These are phyloP conservation scores for Scutellaria barbata DNA, from an alignment of 257 asterid genomes.

Conservation along the genomic window DNA sequence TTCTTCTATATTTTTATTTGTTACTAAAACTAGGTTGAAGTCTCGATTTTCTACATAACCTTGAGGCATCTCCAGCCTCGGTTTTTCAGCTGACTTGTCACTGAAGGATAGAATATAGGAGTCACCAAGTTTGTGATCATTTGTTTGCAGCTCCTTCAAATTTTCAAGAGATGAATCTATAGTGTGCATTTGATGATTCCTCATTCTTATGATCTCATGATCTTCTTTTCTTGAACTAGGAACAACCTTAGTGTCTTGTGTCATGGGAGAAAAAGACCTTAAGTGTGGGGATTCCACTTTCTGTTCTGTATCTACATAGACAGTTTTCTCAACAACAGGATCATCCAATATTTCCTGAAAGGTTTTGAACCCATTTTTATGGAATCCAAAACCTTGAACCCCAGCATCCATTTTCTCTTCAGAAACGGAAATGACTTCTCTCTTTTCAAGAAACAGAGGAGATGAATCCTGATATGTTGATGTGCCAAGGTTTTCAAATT, in stretches of 20 bases:
- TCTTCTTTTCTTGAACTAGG: conserved; percentile 34
- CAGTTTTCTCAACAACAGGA: conserved; percentile 66
- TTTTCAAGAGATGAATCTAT: conserved; percentile 43
- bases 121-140: conserved; percentile 35
- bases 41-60: conserved; percentile 40
- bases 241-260: conserved; percentile 33
- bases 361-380: conserved; percentile 36
- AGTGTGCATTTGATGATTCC: conserved; percentile 33
- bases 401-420: conserved; percentile 27
- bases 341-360: conserved; percentile 56
- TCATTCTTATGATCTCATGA: conserved; percentile 30
- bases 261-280: conserved; percentile 38
- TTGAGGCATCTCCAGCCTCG: conserved; percentile 24
- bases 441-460: conserved; percentile 33
- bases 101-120: conserved; percentile 22
- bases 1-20: conserved; percentile 4
- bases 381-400: conserved; percentile 24
- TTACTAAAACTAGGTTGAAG: background rate
- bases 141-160: conserved; percentile 35
- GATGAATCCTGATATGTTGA: conserved; percentile 29
- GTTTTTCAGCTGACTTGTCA: conserved; percentile 26
- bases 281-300: conserved; percentile 38
- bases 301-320: conserved; percentile 62
- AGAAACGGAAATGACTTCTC: conserved; percentile 24
- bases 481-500: conserved; percentile 26